Percentiles rank a stretch among this genome's conserved stretches.
phyloP scores from a whole-genome alignment of 2,329 filamentous ascomycete genomes.

The Sporothrix brasiliensis region DNA sequence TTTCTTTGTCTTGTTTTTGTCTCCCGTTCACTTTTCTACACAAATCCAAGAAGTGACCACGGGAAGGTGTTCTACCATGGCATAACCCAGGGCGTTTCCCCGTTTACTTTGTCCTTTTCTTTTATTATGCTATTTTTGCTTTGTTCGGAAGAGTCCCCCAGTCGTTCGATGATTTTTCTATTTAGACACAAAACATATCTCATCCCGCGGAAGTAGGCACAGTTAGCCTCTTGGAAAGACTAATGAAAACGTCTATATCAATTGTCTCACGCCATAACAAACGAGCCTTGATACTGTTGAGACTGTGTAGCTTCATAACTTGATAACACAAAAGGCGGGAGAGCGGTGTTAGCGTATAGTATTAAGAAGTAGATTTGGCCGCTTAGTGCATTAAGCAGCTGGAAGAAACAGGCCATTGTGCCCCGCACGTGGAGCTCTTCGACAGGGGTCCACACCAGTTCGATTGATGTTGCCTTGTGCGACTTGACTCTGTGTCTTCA shows the following conservation, averaged over 20 bases:
- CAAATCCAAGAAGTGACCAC: constrained; percentile 9
- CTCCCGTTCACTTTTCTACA: not conserved
- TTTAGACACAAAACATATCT: not conserved
- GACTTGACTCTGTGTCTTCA: not conserved
- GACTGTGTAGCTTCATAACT: no score
- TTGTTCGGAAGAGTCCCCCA: not conserved
- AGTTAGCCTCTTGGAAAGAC: not conserved
- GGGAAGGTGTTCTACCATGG: constrained; percentile 15
- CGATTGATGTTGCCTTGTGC: not conserved
- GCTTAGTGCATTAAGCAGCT: no score
- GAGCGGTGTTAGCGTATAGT: not conserved
- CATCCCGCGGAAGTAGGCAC: not conserved
- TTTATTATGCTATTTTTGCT: not conserved
- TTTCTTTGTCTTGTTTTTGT: not conserved
- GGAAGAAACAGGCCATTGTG: not conserved
- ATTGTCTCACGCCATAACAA: not conserved
- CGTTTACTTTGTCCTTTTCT: not conserved
- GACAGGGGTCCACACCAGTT: constrained; percentile 15
- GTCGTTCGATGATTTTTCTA: not conserved
- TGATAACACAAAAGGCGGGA: no score
- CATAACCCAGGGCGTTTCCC: not conserved
- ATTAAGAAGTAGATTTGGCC: no score
- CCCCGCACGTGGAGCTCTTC: constrained; percentile 7
- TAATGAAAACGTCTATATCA: not conserved
- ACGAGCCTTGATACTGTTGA: no score